These are phyloP conservation scores for Suillus clintonianus DNA, from an alignment of 768 basidiomycete species.

Conservation along the genomic window DNA sequence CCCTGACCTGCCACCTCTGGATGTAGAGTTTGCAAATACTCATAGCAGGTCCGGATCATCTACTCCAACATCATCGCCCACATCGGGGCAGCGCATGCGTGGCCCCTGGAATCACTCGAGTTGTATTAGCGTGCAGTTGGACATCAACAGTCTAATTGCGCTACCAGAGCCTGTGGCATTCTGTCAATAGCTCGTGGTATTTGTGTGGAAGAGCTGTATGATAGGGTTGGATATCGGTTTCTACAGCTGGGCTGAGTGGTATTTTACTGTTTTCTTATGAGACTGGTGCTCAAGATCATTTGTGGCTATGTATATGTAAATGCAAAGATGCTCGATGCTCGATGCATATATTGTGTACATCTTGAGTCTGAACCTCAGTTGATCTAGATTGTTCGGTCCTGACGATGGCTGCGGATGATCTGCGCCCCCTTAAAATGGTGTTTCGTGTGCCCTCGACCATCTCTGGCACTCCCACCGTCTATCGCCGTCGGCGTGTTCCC, in stretches of 20 bases:
- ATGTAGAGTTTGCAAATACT: slow-evolving; percentile 19
- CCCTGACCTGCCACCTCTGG: slow-evolving; percentile 25
- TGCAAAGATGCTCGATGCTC: slow-evolving; percentile 10
- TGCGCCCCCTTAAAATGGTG: not conserved
- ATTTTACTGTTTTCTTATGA: slow-evolving; percentile 5
- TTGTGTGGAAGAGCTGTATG: not conserved
- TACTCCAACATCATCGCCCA: slow-evolving; percentile 18
- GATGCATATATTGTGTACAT: slow-evolving; percentile 8
- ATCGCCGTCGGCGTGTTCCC: not conserved
- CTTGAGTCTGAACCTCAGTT: not conserved
- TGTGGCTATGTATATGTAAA: slow-evolving; percentile 2
- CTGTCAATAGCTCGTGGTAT: slow-evolving; percentile 9
- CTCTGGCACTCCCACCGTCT: not conserved
- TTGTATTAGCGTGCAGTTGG: slow-evolving; percentile 42
- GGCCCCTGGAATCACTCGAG: slow-evolving; percentile 65
- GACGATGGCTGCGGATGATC: not conserved
- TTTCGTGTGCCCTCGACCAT: not conserved
- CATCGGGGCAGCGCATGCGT: slow-evolving; percentile 30
- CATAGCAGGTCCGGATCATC: slow-evolving; percentile 11
- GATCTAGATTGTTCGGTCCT: not conserved
- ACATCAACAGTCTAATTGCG: slow-evolving; percentile 49
- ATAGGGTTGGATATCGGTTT: not conserved
- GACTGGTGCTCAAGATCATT: slow-evolving; percentile 10
- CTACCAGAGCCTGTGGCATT: slow-evolving; percentile 47
- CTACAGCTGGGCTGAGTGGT: slow-evolving; percentile 6